phyloP scores from a whole-genome alignment of 148 eudicot genomes.

The Spergularia marina region DNA sequence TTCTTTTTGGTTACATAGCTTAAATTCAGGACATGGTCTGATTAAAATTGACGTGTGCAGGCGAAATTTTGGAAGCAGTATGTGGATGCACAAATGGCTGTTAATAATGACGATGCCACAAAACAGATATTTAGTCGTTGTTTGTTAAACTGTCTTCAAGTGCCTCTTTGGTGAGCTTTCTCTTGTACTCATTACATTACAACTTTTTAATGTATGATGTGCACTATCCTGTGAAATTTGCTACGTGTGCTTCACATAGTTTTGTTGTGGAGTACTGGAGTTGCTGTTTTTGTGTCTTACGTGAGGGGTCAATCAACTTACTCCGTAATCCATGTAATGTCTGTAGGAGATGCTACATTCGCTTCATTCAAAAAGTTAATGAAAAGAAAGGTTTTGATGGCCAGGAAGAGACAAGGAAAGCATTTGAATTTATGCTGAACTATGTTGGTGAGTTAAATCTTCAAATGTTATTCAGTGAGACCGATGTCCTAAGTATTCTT shows the following conservation, averaged over 20 bases:
- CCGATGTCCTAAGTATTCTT: neutral
- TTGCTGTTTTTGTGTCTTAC: neutral
- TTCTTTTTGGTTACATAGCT: neutral
- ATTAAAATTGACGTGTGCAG: constrained; percentile 29
- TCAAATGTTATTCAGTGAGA: neutral
- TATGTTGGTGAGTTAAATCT: constrained; percentile 66
- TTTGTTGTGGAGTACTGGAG: neutral
- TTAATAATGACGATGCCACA: constrained; percentile 83
- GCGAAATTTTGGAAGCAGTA: constrained; percentile 99
- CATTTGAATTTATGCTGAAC: constrained; percentile 94
- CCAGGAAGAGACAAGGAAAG: constrained; percentile 94
- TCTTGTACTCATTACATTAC: constrained; percentile 9
- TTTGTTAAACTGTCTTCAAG: constrained; percentile 76
- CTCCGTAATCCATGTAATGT: constrained; percentile 9
- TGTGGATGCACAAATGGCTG: constrained; percentile 95
- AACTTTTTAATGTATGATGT: neutral
- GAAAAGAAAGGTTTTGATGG: constrained; percentile 92
- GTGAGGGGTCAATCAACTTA: neutral
- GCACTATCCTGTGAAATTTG: neutral
- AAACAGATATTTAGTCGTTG: constrained; percentile 94
- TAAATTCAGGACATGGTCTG: neutral
- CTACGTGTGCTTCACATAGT: neutral
- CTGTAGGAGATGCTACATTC: constrained; percentile 92
- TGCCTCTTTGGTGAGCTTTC: constrained; percentile 78
- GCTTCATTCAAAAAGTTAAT: constrained; percentile 82